phyloP scores from a whole-genome alignment of 83 land plant genomes.

The Picea abies region DNA sequence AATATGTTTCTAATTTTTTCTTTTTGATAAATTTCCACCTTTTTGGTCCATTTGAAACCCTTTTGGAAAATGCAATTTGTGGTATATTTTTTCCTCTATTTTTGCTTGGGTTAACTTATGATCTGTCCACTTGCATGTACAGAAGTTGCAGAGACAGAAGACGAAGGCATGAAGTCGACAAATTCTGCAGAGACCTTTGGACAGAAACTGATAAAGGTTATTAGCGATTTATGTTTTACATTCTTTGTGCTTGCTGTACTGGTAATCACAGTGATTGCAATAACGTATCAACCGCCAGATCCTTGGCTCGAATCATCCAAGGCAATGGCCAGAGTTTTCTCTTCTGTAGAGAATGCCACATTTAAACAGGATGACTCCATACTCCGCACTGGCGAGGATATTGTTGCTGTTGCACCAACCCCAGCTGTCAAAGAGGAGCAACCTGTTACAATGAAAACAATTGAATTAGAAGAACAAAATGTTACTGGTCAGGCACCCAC shows the following conservation, averaged over 20 bases:
- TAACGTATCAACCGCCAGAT: conserved; percentile 92
- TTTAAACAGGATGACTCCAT: conserved; percentile 73
- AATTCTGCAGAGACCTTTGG: conserved; percentile 42
- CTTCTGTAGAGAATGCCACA: conserved; percentile 57
- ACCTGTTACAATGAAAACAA: background rate
- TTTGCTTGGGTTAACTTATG: no score
- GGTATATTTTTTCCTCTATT: no score
- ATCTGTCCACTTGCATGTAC: no score
- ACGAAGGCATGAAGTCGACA: background rate
- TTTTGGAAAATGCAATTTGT: no score
- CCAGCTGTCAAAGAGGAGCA: background rate
- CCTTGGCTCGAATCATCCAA: conserved; percentile 82
- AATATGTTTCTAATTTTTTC: no score
- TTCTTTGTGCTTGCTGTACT: conserved; percentile 76
- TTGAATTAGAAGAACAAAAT: conserved; percentile 1
- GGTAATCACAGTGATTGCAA: conserved; percentile 74
- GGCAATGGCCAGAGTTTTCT: conserved; percentile 55
- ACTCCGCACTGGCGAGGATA: conserved; percentile 70
- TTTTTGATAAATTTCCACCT: no score
- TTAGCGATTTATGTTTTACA: conserved; percentile 78
- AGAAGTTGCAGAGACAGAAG: background rate
- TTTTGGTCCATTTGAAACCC: no score
- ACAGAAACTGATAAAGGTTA: conserved; percentile 51
- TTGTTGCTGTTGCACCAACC: background rate
- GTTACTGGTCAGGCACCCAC: background rate